phyloP scores from a whole-genome alignment of 805 yeast genomes.

The Myxozyma melibiosi region DNA sequence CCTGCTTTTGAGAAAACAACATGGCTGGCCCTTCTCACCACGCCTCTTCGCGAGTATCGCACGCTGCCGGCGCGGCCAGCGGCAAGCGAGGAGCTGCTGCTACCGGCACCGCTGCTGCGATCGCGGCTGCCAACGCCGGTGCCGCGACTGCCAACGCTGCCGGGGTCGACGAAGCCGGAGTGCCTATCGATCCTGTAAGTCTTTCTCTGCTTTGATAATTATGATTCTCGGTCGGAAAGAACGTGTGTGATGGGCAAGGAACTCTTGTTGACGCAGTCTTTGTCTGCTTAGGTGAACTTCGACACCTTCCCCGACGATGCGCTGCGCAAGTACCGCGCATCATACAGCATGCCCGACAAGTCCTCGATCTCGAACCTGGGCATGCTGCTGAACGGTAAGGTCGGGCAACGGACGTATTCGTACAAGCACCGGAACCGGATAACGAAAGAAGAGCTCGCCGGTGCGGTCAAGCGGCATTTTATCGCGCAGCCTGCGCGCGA shows the following conservation, averaged over 20 bases:
- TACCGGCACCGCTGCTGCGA: neutral
- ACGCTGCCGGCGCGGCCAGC: neutral
- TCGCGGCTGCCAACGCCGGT: neutral
- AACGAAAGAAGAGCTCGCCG: constrained; percentile 61
- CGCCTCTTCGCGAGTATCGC: neutral
- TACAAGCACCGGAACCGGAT: constrained; percentile 49
- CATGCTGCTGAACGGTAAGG: constrained; percentile 64
- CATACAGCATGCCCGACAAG: constrained; percentile 58
- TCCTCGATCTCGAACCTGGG: constrained; percentile 70
- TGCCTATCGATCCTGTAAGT: constrained; percentile 20
- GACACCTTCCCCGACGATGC: constrained; percentile 60
- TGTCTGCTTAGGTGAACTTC: constrained; percentile 69
- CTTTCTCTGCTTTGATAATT: neutral
- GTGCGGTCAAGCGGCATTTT: constrained; percentile 69
- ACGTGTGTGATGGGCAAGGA: neutral
- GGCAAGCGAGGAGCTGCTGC: constrained; percentile 9
- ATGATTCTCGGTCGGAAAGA: neutral
- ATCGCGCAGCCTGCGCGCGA: constrained; percentile 63
- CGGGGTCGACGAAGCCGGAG: constrained; percentile 13
- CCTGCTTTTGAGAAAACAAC: neutral
- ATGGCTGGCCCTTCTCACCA: constrained; percentile 7
- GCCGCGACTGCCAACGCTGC: neutral
- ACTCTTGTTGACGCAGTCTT: neutral
- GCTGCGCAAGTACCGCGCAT: constrained; percentile 68
- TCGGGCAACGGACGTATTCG: constrained; percentile 69